Percentiles rank a stretch among this genome's conserved stretches.
phyloP scores from a whole-genome alignment of 345 rosid species.

The Geranium rotundifolium region DNA sequence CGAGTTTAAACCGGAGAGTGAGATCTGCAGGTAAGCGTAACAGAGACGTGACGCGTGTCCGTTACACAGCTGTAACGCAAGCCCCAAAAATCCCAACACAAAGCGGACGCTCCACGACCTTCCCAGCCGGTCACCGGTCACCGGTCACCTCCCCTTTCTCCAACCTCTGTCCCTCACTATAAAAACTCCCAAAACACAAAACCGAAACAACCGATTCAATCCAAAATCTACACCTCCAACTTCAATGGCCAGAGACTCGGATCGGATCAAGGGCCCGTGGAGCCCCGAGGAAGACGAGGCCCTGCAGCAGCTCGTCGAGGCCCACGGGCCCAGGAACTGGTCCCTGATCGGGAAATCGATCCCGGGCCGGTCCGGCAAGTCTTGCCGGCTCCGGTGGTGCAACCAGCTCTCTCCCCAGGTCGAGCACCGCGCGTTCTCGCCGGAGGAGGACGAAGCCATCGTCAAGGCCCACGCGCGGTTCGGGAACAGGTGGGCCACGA shows the following conservation, averaged over 20 bases:
- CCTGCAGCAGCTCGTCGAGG: constrained; percentile 48
- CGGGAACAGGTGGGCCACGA: constrained; percentile 89
- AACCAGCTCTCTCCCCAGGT: constrained; percentile 90
- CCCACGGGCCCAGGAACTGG: constrained; percentile 84
- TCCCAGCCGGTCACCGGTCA: too few species aligned
- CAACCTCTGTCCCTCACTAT: too few species aligned
- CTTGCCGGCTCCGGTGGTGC: constrained; percentile 89
- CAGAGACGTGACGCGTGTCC: too few species aligned
- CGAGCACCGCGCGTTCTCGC: constrained; percentile 65
- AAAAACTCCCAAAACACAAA: too few species aligned
- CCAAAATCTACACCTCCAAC: too few species aligned
- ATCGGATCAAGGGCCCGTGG: constrained; percentile 96
- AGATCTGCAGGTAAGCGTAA: too few species aligned
- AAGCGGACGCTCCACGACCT: too few species aligned
- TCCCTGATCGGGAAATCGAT: constrained; percentile 79
- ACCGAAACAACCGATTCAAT: too few species aligned
- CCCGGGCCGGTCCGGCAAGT: constrained; percentile 81
- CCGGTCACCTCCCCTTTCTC: too few species aligned
- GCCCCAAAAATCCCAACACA: too few species aligned
- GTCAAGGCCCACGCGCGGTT: constrained; percentile 62
- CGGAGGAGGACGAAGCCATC: constrained; percentile 69
- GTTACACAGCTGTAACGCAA: too few species aligned
- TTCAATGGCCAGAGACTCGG: constrained; percentile 10
- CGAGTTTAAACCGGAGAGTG: too few species aligned
- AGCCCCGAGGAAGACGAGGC: constrained; percentile 86